Conservation (phyloP, 2,329 filamentous ascomycete species). For the Fusarium verticillioides region DNA sequence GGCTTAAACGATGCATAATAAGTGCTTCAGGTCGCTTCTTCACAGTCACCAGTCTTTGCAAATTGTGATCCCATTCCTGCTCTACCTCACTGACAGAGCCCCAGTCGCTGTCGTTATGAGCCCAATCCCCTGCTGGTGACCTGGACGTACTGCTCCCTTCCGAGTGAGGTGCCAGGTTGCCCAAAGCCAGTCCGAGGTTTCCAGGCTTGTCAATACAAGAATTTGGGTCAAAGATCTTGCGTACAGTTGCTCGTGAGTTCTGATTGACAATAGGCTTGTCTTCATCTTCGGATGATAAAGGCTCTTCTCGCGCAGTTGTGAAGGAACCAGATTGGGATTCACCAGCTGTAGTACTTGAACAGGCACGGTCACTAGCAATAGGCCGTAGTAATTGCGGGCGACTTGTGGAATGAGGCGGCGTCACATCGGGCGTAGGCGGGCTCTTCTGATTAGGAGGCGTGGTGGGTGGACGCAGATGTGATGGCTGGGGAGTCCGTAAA, state of each 20-base stretch:
- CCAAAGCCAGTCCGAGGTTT: slow-evolving; percentile 56
- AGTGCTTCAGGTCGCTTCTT: slow-evolving; percentile 56
- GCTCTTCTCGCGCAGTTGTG: slow-evolving; percentile 74
- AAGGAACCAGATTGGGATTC: slow-evolving; percentile 77
- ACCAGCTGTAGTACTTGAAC: slow-evolving; percentile 64
- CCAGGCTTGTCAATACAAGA: slow-evolving; percentile 43
- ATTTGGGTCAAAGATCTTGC: slow-evolving; percentile 48
- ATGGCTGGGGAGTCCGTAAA: slow-evolving; percentile 53
- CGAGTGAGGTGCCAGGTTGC: slow-evolving; percentile 53
- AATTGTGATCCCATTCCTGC: slow-evolving; percentile 66
- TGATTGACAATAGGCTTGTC: slow-evolving; percentile 55
- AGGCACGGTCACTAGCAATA: slow-evolving; percentile 58
- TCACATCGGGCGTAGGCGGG: slow-evolving; percentile 80
- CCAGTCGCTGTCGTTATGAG: slow-evolving; percentile 69
- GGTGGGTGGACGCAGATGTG: slow-evolving; percentile 56
- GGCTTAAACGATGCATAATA: slow-evolving; percentile 40
- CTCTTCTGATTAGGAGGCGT: slow-evolving; percentile 74
- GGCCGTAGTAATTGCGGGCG: slow-evolving; percentile 60
- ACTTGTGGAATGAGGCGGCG: slow-evolving; percentile 68
- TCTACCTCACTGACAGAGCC: slow-evolving; percentile 59
- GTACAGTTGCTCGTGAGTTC: slow-evolving; percentile 58
- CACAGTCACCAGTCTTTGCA: slow-evolving; percentile 64
- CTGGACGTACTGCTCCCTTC: slow-evolving; percentile 55
- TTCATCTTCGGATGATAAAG: slow-evolving; percentile 71
- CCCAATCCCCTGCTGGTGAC: slow-evolving; percentile 59